Evolutionary conservation across 106 monocot genomes (phyloP).

Genomic region (Platanthera zijinensis): DNA sequence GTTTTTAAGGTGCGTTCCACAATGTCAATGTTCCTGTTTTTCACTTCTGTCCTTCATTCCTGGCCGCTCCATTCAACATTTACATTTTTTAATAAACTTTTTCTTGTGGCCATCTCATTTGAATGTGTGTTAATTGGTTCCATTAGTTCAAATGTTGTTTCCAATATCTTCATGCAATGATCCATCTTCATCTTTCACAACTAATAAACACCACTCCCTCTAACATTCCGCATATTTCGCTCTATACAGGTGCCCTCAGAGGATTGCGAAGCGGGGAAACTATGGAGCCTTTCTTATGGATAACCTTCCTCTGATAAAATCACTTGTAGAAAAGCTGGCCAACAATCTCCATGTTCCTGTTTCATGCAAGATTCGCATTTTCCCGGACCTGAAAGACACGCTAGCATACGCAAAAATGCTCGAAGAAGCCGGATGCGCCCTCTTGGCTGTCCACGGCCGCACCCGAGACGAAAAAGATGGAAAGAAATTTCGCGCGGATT

Average conservation of each 20-base stretch:
- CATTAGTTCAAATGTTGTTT: no score
- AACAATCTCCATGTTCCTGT: conserved; percentile 77
- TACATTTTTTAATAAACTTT: no score
- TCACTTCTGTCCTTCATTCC: no score
- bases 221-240: not conserved
- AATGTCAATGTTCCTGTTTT: no score
- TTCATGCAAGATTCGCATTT: conserved; percentile 88
- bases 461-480: conserved; percentile 94
- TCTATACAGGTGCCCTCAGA: conserved; percentile 75
- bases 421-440: conserved; percentile 91
- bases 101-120: no score
- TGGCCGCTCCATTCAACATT: no score
- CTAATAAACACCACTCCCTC: no score
- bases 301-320: conserved; percentile 77
- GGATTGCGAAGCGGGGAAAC: conserved; percentile 86
- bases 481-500: conserved; percentile 85
- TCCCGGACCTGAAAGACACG: conserved; percentile 70
- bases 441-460: conserved; percentile 95
- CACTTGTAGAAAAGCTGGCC: conserved; percentile 69
- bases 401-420: conserved; percentile 87
- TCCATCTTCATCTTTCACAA: no score
- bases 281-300: conserved; percentile 99
- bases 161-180: no score
- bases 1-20: no score
- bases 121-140: no score